Evolutionary conservation across 2,329 filamentous ascomycete genomes (phyloP).

Genomic region (Ophiostoma himal-ulmi): DNA sequence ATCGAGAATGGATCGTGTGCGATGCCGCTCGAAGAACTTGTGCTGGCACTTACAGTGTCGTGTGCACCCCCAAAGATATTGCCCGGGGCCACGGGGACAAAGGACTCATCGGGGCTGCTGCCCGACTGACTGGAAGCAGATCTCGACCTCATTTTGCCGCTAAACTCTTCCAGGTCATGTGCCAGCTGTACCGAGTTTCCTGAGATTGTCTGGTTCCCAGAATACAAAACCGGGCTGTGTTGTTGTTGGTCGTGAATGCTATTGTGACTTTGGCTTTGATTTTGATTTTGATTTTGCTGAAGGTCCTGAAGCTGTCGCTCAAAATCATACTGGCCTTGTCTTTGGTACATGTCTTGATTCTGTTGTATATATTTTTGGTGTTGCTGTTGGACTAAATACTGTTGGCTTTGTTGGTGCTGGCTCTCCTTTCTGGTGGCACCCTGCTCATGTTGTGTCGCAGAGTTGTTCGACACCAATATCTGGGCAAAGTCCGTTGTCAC

Average conservation of each 20-base stretch:
- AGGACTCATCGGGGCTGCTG: constrained; percentile 24
- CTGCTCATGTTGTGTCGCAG: not conserved
- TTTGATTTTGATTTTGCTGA: not conserved
- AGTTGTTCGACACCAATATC: constrained; percentile 17
- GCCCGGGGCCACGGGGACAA: constrained; percentile 9
- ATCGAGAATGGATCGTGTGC: constrained; percentile 18
- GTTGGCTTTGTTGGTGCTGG: constrained; percentile 13
- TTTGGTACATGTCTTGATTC: not conserved
- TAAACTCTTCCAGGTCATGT: constrained; percentile 6
- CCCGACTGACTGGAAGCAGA: constrained; percentile 22
- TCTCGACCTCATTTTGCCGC: not conserved
- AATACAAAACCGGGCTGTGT: not conserved
- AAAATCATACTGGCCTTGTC: not conserved
- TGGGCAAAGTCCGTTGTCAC: constrained; percentile 25
- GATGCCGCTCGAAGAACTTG: not conserved
- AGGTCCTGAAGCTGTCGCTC: not conserved
- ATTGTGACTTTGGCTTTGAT: not conserved
- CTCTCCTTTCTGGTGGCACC: not conserved
- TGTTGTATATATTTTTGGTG: constrained; percentile 13
- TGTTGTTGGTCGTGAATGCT: not conserved
- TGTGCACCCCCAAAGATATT: not conserved
- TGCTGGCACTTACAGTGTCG: not conserved
- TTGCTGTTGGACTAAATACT: not conserved
- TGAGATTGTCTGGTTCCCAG: not conserved
- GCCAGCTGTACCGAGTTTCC: not conserved